Evolutionary conservation across 805 yeast species (phyloP), one percentile per base, ranked within the genome.

Genomic region (Maudiozyma barnettii): DNA sequence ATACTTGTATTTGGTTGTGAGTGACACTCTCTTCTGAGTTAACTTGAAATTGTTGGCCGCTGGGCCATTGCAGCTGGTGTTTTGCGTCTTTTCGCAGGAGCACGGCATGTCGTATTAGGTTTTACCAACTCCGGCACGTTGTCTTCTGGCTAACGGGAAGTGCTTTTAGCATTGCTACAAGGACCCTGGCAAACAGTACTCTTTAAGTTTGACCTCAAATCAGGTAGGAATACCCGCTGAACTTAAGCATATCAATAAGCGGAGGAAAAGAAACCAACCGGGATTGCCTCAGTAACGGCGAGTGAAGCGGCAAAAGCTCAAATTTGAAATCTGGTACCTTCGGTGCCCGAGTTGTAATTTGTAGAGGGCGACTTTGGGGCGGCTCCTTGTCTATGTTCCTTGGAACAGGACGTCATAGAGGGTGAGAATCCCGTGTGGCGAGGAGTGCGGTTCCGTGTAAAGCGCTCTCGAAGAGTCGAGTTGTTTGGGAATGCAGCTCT

Each of bases 191-290:
- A 52, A 51, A 54, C 53, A 54, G 53, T 45, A 48, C 48, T 51
- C 57, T 48, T 45, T 50, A 54, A 59, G 61, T 60, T 66, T 63
- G 67, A 65, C 69, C 69, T 65, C 71, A 64, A 57, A 59, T 64
- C 67, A 60, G 60, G 61, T 54, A 59, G 64, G 68, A 63, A 45
- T 65, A 66, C 70, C 69, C 70, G 69, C 71, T 66, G 71, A 67
- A 66, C 69, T 66, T 67, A 67, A 66, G 71, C 71, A 67, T 62
- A 65, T 66, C 71, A 67, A 66, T 65, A 66, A 67, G 70, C 70
- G 70, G 69, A 65, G 71, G 70, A 67, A 66, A 67, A 67, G 71
- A 67, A 67, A 66, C 70, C 69, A 66, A 67, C 70, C 60, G 69
- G 71, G 69, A 65, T 67, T 67, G 67, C 70, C 70, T 60, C 57